Evolutionary conservation across 441 rosid genomes (phyloP).

Genomic region (Eruca vesicaria): DNA sequence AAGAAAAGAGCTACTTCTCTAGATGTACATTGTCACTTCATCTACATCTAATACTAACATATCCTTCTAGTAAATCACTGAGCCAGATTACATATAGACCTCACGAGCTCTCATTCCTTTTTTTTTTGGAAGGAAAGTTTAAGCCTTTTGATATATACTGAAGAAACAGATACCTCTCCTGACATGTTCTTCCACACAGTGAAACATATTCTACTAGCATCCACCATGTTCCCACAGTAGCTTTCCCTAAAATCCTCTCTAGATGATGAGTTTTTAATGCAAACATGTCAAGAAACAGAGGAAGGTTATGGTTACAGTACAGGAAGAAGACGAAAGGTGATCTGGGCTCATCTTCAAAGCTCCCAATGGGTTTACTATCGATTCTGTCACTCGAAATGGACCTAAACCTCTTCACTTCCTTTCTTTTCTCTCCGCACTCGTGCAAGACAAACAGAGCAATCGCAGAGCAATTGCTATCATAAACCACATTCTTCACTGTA

Average conservation of each 20-base stretch:
- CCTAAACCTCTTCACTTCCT: constrained; percentile 60
- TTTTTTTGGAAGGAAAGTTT: neutral
- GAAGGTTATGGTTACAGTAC: constrained; percentile 38
- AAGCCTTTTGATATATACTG: neutral
- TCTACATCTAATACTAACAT: no score
- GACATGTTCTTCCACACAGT: constrained; percentile 65
- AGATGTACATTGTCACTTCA: no score
- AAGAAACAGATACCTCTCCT: constrained; percentile 42
- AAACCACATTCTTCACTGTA: constrained; percentile 54
- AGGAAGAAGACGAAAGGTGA: constrained; percentile 68
- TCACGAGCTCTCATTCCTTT: no score
- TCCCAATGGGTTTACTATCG: constrained; percentile 10
- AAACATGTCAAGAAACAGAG: neutral
- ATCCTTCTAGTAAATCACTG: no score
- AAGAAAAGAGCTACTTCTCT: no score
- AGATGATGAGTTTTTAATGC: neutral
- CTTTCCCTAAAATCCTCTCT: constrained; percentile 50
- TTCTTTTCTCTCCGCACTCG: constrained; percentile 46
- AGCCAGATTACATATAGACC: no score
- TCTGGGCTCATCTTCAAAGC: constrained; percentile 51
- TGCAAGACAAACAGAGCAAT: constrained; percentile 75
- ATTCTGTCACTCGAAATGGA: no score
- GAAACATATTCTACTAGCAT: constrained; percentile 47
- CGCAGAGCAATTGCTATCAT: no score
- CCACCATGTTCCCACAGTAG: constrained; percentile 25